Conservation (phyloP, 345 rosid genomes). For the Zanthoxylum bungeanum region DNA sequence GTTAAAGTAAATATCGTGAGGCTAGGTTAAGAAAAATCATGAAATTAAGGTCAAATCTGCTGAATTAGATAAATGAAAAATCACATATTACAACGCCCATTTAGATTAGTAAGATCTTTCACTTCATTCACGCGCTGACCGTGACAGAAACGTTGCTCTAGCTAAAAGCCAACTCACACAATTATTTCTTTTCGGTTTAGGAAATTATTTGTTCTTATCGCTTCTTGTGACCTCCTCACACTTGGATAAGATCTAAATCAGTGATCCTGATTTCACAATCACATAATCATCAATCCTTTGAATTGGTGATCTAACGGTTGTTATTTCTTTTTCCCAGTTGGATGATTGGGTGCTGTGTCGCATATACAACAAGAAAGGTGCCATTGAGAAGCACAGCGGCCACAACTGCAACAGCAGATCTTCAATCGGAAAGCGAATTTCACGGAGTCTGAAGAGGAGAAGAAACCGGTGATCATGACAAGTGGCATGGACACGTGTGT, state of each 20-base stretch:
- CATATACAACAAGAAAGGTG: constrained; percentile 89
- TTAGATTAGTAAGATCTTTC: too few species aligned
- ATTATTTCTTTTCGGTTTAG: neutral
- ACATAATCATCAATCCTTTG: neutral
- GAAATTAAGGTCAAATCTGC: too few species aligned
- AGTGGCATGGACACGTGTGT: constrained; percentile 2
- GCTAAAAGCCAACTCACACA: too few species aligned
- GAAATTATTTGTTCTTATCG: constrained; percentile 31
- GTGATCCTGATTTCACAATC: neutral
- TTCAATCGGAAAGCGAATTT: constrained; percentile 1
- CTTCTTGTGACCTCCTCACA: neutral
- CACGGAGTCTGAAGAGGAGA: constrained; percentile 29
- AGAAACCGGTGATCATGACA: constrained; percentile 36
- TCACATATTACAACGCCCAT: too few species aligned
- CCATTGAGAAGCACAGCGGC: constrained; percentile 65
- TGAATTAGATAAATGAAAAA: too few species aligned
- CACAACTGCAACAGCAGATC: constrained; percentile 3
- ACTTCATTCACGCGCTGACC: too few species aligned
- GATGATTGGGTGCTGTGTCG: constrained; percentile 99
- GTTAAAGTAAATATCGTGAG: too few species aligned
- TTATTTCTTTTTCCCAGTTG: constrained; percentile 43
- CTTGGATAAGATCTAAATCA: neutral
- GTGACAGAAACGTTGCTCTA: too few species aligned
- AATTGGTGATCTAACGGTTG: neutral
- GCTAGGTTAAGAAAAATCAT: too few species aligned